These are phyloP conservation scores for Ajuga chamaepitys DNA, from an alignment of 257 asterid species.

Conservation along the genomic window DNA sequence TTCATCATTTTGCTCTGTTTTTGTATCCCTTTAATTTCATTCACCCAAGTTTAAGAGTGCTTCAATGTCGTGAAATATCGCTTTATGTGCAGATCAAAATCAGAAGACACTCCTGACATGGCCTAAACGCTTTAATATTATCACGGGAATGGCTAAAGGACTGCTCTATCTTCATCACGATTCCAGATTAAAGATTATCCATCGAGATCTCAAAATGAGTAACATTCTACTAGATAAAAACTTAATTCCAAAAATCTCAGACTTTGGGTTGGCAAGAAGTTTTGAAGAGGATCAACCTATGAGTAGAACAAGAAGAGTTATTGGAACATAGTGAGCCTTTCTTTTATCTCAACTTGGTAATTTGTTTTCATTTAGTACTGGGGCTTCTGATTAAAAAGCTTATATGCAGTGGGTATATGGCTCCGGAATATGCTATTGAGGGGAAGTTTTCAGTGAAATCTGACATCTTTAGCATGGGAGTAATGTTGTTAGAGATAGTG, in stretches of 20 bases:
- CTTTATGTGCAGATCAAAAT: constrained; percentile 11
- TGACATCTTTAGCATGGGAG: constrained; percentile 25
- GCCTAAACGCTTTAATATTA: constrained; percentile 24
- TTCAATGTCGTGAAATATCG: background rate
- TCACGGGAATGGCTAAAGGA: constrained; percentile 26
- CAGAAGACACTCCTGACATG: constrained; percentile 10
- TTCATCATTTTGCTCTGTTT: background rate
- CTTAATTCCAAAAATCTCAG: constrained; percentile 7
- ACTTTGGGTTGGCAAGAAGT: constrained; percentile 9
- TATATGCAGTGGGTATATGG: constrained; percentile 15
- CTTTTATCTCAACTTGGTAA: background rate
- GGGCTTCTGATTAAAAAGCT: background rate
- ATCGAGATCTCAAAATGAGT: constrained; percentile 6
- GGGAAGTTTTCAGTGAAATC: background rate
- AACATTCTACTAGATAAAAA: constrained; percentile 1
- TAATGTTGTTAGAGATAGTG: constrained; percentile 31
- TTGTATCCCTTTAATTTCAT: background rate
- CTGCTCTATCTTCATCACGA: constrained; percentile 25
- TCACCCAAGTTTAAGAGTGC: background rate
- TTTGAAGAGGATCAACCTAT: background rate
- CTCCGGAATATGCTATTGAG: constrained; percentile 4
- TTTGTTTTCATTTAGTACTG: too few relatives aligned
- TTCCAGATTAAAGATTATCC: constrained; percentile 12
- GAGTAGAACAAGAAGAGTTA: constrained; percentile 1
- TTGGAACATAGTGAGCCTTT: constrained; percentile 8